phyloP scores from a whole-genome alignment of 257 asterid species.

The Lantana camara region DNA sequence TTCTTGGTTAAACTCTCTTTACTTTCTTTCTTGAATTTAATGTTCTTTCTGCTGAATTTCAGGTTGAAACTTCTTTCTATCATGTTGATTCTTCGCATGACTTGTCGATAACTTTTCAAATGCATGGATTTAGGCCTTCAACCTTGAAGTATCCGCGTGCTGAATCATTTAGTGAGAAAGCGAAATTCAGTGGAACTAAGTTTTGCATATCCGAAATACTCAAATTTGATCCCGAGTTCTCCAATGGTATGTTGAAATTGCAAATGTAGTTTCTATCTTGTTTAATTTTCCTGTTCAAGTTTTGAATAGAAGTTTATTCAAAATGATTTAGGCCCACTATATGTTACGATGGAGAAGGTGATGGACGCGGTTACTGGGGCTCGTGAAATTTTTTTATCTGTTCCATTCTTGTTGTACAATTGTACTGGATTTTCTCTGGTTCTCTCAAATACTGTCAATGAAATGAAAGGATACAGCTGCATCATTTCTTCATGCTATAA shows the following conservation, averaged over 20 bases:
- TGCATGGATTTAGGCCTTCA: slow-evolving; percentile 73
- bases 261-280: slow-evolving; percentile 13
- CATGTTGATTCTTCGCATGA: slow-evolving; percentile 92
- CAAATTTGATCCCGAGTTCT: slow-evolving; percentile 65
- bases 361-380: slow-evolving; percentile 97
- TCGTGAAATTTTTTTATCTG: slow-evolving; percentile 82
- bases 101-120: slow-evolving; percentile 64
- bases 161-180: slow-evolving; percentile 70
- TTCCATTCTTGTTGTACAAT: slow-evolving; percentile 83
- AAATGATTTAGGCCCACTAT: slow-evolving; percentile 69
- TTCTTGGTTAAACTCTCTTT: slow-evolving; percentile 13
- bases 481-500: slow-evolving; percentile 79
- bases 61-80: slow-evolving; percentile 91
- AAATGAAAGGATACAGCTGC: slow-evolving; percentile 64
- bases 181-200: slow-evolving; percentile 88
- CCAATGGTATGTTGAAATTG: slow-evolving; percentile 52
- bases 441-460: slow-evolving; percentile 61
- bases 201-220: slow-evolving; percentile 76
- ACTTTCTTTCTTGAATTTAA: slow-evolving; percentile 24
- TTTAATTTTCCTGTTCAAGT: slow-evolving; percentile 24
- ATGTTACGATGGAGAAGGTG: slow-evolving; percentile 76
- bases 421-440: slow-evolving; percentile 88
- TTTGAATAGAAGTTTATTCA: slow-evolving; percentile 15
- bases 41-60: slow-evolving; percentile 39
- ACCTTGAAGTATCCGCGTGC: slow-evolving; percentile 81